A percentile compares a stretch with the other conserved stretches of the same genome.
Conservation (phyloP, 805 yeast genomes). For the Debaryomyces castellii region DNA sequence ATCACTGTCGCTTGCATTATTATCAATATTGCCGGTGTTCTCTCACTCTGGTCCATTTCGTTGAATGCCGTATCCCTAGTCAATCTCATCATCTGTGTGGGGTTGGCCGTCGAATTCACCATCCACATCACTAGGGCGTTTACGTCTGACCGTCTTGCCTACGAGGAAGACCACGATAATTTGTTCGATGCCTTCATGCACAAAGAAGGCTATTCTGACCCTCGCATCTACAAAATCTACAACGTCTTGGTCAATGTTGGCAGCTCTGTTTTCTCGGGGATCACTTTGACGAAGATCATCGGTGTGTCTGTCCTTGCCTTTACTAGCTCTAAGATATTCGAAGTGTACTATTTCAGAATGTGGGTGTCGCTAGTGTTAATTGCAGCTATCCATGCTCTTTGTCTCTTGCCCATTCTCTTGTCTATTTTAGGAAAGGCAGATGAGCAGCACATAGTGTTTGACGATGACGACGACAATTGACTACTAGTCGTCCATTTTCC, state of each 20-base stretch:
- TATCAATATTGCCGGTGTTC: conserved; percentile 73
- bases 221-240: conserved; percentile 35
- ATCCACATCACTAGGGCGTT: conserved; percentile 83
- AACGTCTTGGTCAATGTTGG: conserved; percentile 79
- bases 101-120: conserved; percentile 91
- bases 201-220: conserved; percentile 2
- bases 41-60: conserved; percentile 73
- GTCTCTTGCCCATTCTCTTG: conserved; percentile 74
- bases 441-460: conserved; percentile 2
- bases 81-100: conserved; percentile 87
- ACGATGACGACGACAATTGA: background rate
- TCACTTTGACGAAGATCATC: conserved; percentile 82
- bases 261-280: conserved; percentile 86
- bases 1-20: conserved; percentile 63
- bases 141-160: conserved; percentile 38
- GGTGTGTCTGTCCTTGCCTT: conserved; percentile 87
- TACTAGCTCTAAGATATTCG: conserved; percentile 84
- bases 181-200: conserved; percentile 16
- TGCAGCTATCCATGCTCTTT: conserved; percentile 77
- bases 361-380: conserved; percentile 79
- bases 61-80: conserved; percentile 89
- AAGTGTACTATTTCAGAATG: conserved; percentile 90
- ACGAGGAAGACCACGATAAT: conserved; percentile 13
- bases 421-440: conserved; percentile 36
- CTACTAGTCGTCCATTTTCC: too few species aligned